Base-by-base conservation (phyloP, 2,329 filamentous ascomycete species). In the Cercospora sp. region DNA sequence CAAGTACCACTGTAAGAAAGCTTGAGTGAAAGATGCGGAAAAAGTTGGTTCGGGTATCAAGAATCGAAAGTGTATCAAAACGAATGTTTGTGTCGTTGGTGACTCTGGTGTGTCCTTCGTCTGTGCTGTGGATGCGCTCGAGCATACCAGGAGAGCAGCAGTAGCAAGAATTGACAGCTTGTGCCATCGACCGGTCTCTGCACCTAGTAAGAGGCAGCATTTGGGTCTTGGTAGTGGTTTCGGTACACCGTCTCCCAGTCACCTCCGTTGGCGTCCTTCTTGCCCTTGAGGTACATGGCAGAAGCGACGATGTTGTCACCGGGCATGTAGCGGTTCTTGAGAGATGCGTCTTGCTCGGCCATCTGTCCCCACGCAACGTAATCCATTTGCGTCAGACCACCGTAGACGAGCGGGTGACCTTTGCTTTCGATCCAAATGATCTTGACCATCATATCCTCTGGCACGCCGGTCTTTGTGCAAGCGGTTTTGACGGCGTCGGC, bases 351-450 rank as follows among this genome's bases (percentile, higher is more conserved):
- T 55, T 64, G 26, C 9, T 64, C 61, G 12, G 53, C 61, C 65
- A 67, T 67, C 20, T 64, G 65, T 8, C 65, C 65, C 65, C 65
- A 67, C n/a, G 61, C 65, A 31, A 67, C 61, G 26, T 67, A 64
- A 18, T 64, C 61, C 42, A 64, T 64, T 12, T 67, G 65, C 4
- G 65, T 67, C 6, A 67, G 61, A 60, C 61, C 65, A 7, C 58
- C 20, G n/a, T 67, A 67, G 12, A 67, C 63, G 3, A 71, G 55
- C 2, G 69, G 69, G 31, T 71, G 69, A 3, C 69, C 67, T 28
- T 71, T 71, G 55, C 58, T 64, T 55, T 71, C 69, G 3, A 48
- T 66, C 65, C 63, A 71, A 59, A 71, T 71, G 33, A 71, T 69
- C 33, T 68, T 60, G 20, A 63, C 36, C 31, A 71, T 58, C 4